phyloP scores from a whole-genome alignment of 345 rosid genomes.

The Moringa oleifera region DNA sequence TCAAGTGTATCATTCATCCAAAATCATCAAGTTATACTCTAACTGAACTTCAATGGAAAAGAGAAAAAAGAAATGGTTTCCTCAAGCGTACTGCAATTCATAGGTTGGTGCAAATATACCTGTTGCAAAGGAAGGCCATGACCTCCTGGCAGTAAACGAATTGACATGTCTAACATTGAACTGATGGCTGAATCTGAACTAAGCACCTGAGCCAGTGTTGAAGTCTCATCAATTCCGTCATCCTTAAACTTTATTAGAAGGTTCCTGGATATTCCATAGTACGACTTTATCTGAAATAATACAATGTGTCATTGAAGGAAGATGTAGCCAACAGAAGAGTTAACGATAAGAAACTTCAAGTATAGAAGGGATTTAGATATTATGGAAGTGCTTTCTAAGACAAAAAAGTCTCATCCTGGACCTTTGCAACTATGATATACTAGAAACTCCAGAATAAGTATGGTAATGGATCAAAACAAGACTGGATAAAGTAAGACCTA shows the following conservation, averaged over 20 bases:
- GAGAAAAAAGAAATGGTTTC: too few relatives aligned
- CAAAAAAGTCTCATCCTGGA: not conserved
- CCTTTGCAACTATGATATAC: not conserved
- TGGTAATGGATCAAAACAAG: not conserved
- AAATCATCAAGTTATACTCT: not conserved
- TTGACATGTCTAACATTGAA: slow-evolving; percentile 94
- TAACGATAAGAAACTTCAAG: not conserved
- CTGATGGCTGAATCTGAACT: slow-evolving; percentile 90
- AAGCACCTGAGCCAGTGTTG: slow-evolving; percentile 76
- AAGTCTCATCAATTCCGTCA: slow-evolving; percentile 83
- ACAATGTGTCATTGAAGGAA: slow-evolving; percentile 14
- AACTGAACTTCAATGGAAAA: not conserved
- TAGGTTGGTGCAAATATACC: slow-evolving; percentile 39
- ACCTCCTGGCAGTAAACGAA: slow-evolving; percentile 82
- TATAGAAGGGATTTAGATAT: slow-evolving; percentile 2
- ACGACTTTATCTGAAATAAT: slow-evolving; percentile 71
- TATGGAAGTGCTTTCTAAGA: not conserved
- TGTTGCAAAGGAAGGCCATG: slow-evolving; percentile 94
- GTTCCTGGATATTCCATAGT: slow-evolving; percentile 89
- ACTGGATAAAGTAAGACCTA: not conserved
- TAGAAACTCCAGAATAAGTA: not conserved
- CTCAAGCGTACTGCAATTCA: too few relatives aligned
- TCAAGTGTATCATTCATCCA: not conserved
- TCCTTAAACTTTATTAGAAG: slow-evolving; percentile 86
- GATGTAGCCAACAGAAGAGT: not conserved